Evolutionary conservation across 306 rosid genomes (phyloP).

Genomic region (Cucumis melo): DNA sequence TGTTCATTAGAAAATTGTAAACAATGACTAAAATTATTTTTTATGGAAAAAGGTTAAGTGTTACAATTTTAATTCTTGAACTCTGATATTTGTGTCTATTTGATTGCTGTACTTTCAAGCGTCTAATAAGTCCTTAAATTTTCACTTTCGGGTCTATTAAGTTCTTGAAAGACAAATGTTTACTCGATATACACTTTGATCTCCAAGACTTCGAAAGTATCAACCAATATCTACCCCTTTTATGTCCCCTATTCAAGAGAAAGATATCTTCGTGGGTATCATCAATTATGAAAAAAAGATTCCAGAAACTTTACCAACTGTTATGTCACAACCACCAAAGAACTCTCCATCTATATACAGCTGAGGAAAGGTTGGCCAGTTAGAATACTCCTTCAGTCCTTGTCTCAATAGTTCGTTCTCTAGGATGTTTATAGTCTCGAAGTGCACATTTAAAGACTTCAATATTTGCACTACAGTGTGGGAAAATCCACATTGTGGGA

Average conservation of each 20-base stretch:
- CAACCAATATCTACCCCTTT: not conserved
- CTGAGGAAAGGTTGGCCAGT: constrained; percentile 97
- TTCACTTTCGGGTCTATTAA: too few relatives aligned
- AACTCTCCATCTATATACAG: constrained; percentile 94
- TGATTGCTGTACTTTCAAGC: too few relatives aligned
- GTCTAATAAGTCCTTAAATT: too few relatives aligned
- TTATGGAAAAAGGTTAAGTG: not conserved
- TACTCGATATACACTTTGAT: not conserved
- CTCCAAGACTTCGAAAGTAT: not conserved
- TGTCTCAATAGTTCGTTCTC: constrained; percentile 79
- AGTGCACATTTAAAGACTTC: constrained; percentile 59
- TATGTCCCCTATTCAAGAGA: not conserved
- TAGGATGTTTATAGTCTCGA: constrained; percentile 59
- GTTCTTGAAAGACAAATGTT: not conserved
- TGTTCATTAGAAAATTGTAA: not conserved
- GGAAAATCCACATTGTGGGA: constrained; percentile 96
- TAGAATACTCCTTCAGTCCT: constrained; percentile 74
- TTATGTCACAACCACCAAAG: constrained; percentile 96
- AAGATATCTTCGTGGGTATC: not conserved
- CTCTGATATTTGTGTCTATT: too few relatives aligned
- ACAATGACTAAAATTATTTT: not conserved
- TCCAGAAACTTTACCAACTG: constrained; percentile 58
- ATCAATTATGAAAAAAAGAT: not conserved
- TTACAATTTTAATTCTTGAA: too few relatives aligned
- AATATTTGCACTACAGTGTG: constrained; percentile 84